Evolutionary conservation across 1,139 yeast genomes (phyloP), one percentile per base, ranked within the genome.

Genomic region (Hansenula lynferdii): DNA sequence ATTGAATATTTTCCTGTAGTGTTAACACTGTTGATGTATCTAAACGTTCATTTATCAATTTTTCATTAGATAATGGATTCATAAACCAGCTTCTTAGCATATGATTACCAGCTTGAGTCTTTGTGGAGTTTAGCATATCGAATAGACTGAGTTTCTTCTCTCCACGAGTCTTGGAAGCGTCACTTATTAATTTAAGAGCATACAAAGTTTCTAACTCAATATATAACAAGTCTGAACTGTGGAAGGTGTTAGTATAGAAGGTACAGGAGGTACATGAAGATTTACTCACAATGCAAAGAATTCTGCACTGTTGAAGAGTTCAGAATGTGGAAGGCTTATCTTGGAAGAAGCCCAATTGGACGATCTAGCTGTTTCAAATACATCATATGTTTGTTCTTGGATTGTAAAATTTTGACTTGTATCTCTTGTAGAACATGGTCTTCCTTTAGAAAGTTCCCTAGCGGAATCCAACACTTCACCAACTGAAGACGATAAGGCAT

Each of bases 31-130:
- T 50, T 5, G 65, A 50, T 0, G 58, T 47, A 5, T 53, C 42
- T 6, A 57, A 58, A 12, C 70, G 48, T 20, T 52, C 48, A 2
- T 44, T 39, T 5, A 66, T 57, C 11, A 43, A 28, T 0, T 42
- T 41, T 2, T 51, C 27, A 15, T 59, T 50, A 2, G 54, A 43
- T 5, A 60, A 45, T 0, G 71, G 71, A 14, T 58, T 50, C 15
- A 49, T 36, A 9, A 28, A 18, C 30, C 30, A 28, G 11, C 10
- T 11, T 18, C n/a, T 28, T 16, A 28, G 18, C 6, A 3, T 9
- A 10, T 5, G 6, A 8, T 12, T 16, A 9, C 30, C 30, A 6
- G 11, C 12, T 18, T 3, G 10, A 3, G 30, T 12, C 6, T 12
- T 8, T 5, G 30, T 28, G 8, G 11, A 12, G 11, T 28, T 17